phyloP scores from a whole-genome alignment of 306 rosid genomes.

The Crotalaria pallida region DNA sequence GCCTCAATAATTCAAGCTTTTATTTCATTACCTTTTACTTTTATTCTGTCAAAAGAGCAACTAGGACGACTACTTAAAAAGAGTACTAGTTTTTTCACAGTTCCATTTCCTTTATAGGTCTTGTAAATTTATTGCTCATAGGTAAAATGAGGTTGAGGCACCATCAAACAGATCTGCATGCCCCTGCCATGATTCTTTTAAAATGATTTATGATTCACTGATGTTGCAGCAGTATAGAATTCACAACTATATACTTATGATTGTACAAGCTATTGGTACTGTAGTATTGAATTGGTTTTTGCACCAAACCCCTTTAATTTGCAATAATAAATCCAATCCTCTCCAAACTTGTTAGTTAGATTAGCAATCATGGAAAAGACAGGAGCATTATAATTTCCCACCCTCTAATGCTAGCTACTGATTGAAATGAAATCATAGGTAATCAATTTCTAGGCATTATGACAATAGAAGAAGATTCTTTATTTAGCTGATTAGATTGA shows the following conservation, averaged over 20 bases:
- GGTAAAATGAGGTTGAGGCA: constrained; percentile 5
- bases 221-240: constrained; percentile 18
- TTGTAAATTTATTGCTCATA: background rate
- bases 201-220: constrained; percentile 14
- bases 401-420: background rate
- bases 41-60: constrained; percentile 14
- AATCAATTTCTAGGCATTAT: constrained; percentile 21
- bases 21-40: constrained; percentile 16
- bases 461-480: constrained; percentile 20
- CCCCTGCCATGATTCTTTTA: constrained; percentile 1
- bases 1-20: constrained; percentile 28
- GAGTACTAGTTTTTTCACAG: background rate
- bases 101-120: background rate
- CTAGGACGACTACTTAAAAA: background rate
- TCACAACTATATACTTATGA: constrained; percentile 15
- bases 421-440: constrained; percentile 5
- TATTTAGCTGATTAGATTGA: constrained; percentile 9
- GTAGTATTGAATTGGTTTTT: constrained; percentile 7
- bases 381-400: constrained; percentile 20
- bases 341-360: background rate
- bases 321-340: constrained; percentile 1
- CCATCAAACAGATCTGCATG: background rate
- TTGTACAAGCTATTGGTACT: constrained; percentile 11
- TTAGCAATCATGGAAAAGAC: constrained; percentile 22
- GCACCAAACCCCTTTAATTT: constrained; percentile 10